Percentiles rank a stretch among this genome's conserved stretches.
Evolutionary conservation across 306 rosid genomes (phyloP).

Genomic region (Vigna radiata): DNA sequence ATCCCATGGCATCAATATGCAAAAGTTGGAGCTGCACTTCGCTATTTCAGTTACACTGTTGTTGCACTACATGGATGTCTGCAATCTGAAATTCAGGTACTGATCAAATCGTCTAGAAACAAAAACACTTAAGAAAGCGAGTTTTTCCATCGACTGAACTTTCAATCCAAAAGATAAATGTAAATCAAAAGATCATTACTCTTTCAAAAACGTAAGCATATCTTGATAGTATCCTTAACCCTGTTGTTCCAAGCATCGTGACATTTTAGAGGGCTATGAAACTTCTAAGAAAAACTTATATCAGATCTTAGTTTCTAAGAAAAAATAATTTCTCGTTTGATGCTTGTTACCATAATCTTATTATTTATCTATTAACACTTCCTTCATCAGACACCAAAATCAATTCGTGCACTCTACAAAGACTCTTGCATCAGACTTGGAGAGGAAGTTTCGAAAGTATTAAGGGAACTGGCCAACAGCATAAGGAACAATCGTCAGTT

Average conservation of each 20-base stretch:
- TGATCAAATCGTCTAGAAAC: not conserved
- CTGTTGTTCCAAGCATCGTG: not conserved
- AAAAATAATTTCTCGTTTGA: not conserved
- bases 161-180: not conserved
- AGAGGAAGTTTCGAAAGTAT: constrained; percentile 70
- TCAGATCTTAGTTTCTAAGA: not conserved
- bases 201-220: not conserved
- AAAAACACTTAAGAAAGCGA: not conserved
- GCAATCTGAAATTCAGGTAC: constrained; percentile 84
- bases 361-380: constrained; percentile 2
- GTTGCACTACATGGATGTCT: constrained; percentile 94
- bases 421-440: constrained; percentile 73
- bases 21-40: constrained; percentile 83
- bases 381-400: constrained; percentile 65
- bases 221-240: not conserved
- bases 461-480: constrained; percentile 70
- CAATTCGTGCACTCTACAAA: constrained; percentile 66
- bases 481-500: constrained; percentile 69
- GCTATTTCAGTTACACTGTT: constrained; percentile 82
- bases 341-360: not conserved
- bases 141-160: not conserved
- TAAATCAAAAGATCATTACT: not conserved
- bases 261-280: not conserved
- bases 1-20: constrained; percentile 88
- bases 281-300: not conserved